A percentile compares a stretch with the other conserved stretches of the same genome.
Evolutionary conservation across 495 filamentous ascomycete species (phyloP).

Genomic region (Aspergillus mulundensis): DNA sequence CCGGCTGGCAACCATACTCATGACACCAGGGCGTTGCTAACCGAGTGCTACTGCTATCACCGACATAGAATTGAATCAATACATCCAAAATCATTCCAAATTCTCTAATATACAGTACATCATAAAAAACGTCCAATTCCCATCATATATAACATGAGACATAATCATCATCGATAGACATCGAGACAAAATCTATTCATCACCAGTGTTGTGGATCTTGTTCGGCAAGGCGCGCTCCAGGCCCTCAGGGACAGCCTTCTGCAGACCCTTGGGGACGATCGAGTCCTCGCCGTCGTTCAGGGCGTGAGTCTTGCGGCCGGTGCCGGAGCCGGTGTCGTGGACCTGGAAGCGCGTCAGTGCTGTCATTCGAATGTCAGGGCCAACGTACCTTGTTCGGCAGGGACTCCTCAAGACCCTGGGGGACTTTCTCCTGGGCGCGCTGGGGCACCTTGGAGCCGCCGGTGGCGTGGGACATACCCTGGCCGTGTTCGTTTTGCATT

Average conservation of each 20-base stretch:
- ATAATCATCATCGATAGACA: not conserved
- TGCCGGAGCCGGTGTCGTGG: constrained; percentile 8
- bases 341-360: not conserved
- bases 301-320: constrained; percentile 2
- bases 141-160: no score
- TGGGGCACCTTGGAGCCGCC: constrained; percentile 8
- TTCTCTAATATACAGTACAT: not conserved
- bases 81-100: not conserved
- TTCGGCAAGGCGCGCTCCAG: constrained; percentile 8
- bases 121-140: no score
- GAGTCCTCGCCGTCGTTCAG: constrained; percentile 10
- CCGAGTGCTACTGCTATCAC: no score
- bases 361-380: not conserved
- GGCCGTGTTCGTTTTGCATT: constrained; percentile 6
- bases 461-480: constrained; percentile 7
- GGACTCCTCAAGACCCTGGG: constrained; percentile 8
- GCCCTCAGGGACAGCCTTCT: constrained; percentile 7
- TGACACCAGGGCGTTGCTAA: no score
- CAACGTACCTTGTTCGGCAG: constrained; percentile 8
- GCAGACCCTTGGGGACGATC: constrained; percentile 7
- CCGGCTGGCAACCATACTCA: no score
- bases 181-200: not conserved
- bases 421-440: not conserved
- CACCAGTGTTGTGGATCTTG: constrained; percentile 11
- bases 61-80: no score